phyloP scores from a whole-genome alignment of 441 rosid species.

The Jatropha multifida region DNA sequence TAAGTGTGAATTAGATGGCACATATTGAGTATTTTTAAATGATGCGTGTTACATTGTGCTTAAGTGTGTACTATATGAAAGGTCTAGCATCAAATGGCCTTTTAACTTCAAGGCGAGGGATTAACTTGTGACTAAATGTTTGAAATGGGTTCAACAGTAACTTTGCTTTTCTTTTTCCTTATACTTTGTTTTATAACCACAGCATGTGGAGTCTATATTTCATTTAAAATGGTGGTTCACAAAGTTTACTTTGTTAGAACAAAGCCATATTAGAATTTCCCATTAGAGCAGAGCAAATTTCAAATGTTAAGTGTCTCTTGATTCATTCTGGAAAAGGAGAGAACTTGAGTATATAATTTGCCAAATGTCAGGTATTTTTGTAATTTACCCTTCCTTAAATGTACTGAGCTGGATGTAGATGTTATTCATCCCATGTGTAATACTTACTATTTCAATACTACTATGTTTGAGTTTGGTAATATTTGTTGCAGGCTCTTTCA shows the following conservation, averaged over 20 bases:
- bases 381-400: neutral
- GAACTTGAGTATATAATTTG: neutral
- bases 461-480: too few species aligned
- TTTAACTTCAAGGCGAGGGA: neutral
- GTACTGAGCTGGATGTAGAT: neutral
- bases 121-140: neutral
- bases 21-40: neutral
- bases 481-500: too few species aligned
- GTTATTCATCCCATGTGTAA: neutral
- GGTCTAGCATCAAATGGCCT: neutral
- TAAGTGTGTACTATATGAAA: neutral
- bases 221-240: neutral
- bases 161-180: neutral
- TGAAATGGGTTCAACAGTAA: neutral
- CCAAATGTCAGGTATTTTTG: neutral
- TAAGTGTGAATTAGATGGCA: neutral
- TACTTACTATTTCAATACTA: neutral
- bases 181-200: neutral
- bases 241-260: neutral
- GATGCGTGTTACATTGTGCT: neutral
- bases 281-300: neutral
- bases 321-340: neutral
- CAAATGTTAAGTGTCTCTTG: neutral
- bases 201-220: neutral
- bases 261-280: neutral